Percentiles rank a stretch among this genome's conserved stretches.
These are phyloP conservation scores for Lichtheimia ornata DNA, from an alignment of 371 early-diverging fungal genomes.

Conservation along the genomic window DNA sequence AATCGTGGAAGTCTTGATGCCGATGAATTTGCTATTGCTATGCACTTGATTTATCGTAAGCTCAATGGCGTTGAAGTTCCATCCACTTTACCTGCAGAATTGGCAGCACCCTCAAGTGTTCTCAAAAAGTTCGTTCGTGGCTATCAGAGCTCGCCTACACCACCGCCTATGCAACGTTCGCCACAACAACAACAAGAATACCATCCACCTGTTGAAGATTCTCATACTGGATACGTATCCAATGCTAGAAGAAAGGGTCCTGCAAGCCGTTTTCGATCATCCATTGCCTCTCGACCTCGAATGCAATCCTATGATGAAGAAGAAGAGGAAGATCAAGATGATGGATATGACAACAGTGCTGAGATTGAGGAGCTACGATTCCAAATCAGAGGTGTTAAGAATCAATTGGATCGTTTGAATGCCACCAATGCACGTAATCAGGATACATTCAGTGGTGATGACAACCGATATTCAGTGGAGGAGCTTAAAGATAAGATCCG, in stretches of 20 bases:
- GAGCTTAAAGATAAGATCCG: conserved; percentile 51
- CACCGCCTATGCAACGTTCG: neutral
- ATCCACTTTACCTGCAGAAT: conserved; percentile 70
- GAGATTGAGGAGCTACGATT: conserved; percentile 40
- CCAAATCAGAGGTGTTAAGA: conserved; percentile 54
- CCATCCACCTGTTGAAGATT: conserved; percentile 20
- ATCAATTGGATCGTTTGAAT: conserved; percentile 23
- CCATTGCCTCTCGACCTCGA: conserved; percentile 8
- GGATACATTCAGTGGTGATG: neutral
- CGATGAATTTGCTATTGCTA: conserved; percentile 56
- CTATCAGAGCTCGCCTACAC: conserved; percentile 28
- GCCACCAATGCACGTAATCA: neutral
- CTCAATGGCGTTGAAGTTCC: conserved; percentile 81
- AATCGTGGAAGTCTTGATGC: conserved; percentile 49
- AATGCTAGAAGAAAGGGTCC: conserved; percentile 50
- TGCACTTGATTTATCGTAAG: conserved; percentile 68
- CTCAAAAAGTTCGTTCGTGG: conserved; percentile 61
- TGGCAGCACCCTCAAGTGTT: conserved; percentile 76
- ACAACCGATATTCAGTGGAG: conserved; percentile 34
- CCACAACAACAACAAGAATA: conserved; percentile 9
- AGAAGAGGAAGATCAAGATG: conserved; percentile 16
- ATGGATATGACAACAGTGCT: conserved; percentile 19
- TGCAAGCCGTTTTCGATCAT: conserved; percentile 9
- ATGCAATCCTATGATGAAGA: conserved; percentile 14
- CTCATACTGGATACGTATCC: conserved; percentile 52